These are phyloP conservation scores for Emergomyces africanus DNA, from an alignment of 2,329 filamentous ascomycete species.

Conservation along the genomic window DNA sequence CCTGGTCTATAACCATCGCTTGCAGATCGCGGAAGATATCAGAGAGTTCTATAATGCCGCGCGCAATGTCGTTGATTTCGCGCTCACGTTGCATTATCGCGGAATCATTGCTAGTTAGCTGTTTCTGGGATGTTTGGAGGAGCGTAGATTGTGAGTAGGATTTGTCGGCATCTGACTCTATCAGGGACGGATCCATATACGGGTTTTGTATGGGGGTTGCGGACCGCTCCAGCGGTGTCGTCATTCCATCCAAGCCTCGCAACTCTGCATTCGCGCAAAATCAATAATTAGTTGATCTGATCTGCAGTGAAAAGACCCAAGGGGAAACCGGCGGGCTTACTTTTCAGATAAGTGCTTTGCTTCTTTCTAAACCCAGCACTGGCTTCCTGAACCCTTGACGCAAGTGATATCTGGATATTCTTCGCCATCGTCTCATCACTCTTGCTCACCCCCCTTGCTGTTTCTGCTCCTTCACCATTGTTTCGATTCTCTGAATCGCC, in stretches of 20 bases:
- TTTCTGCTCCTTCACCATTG: constrained; percentile 71
- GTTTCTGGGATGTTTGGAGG: constrained; percentile 57
- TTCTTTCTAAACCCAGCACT: constrained; percentile 93
- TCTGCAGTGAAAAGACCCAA: neutral
- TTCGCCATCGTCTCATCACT: constrained; percentile 92
- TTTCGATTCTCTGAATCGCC: constrained; percentile 76
- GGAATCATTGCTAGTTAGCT: constrained; percentile 57
- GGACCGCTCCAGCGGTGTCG: constrained; percentile 37
- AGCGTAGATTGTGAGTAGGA: constrained; percentile 83
- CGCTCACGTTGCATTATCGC: constrained; percentile 84
- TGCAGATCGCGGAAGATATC: constrained; percentile 96
- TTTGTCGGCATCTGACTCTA: constrained; percentile 88
- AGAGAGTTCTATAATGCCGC: constrained; percentile 92
- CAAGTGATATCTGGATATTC: constrained; percentile 89
- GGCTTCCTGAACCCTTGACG: constrained; percentile 76
- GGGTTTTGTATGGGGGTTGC: constrained; percentile 44
- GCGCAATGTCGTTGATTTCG: constrained; percentile 95
- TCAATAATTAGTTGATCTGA: neutral
- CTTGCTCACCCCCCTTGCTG: constrained; percentile 53
- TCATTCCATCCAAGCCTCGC: constrained; percentile 55
- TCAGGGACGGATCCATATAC: constrained; percentile 74
- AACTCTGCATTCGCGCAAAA: constrained; percentile 43
- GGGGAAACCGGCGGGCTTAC: constrained; percentile 38
- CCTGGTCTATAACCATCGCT: constrained; percentile 86
- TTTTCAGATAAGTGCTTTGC: constrained; percentile 91